Percentiles rank a stretch among this genome's conserved stretches.
Evolutionary conservation across 106 monocot genomes (phyloP).

Genomic region (Xerophyta viscosa): DNA sequence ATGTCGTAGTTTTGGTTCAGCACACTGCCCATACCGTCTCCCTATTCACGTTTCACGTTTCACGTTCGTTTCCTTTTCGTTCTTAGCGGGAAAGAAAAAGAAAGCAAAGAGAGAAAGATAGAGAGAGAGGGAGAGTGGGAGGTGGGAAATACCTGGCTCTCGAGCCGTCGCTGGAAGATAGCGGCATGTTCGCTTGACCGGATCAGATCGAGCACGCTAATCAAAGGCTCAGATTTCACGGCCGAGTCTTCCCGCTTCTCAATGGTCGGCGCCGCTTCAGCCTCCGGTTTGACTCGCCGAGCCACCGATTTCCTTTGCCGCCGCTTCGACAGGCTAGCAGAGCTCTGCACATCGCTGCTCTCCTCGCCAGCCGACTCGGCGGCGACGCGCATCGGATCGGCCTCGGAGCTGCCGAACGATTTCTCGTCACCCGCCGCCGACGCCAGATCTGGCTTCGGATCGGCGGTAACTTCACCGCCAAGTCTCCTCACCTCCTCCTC

Average conservation of each 20-base stretch:
- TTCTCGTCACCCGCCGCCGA: conserved; percentile 11
- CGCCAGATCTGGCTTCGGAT: conserved; percentile 3
- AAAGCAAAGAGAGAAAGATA: background rate
- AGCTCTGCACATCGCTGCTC: conserved; percentile 91
- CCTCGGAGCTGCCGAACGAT: no score
- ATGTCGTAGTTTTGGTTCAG: background rate
- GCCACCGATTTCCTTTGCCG: no score
- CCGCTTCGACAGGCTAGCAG: conserved; percentile 46
- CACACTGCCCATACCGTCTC: background rate
- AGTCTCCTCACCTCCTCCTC: background rate
- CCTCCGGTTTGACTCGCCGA: no score
- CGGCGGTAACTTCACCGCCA: conserved; percentile 35
- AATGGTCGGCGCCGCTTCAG: no score
- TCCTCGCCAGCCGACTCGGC: conserved; percentile 25
- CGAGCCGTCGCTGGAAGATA: conserved; percentile 73
- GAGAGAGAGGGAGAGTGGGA: background rate
- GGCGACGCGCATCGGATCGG: background rate
- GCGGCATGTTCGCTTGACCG: conserved; percentile 51
- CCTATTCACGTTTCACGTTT: background rate
- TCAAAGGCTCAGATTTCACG: conserved; percentile 54
- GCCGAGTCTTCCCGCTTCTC: background rate
- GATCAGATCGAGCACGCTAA: conserved; percentile 40
- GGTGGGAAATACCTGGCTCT: conserved; percentile 56
- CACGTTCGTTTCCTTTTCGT: background rate
- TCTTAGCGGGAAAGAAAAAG: background rate